Evolutionary conservation across 2,329 filamentous ascomycete species (phyloP).

Genomic region (Aspergillus aculeatus): DNA sequence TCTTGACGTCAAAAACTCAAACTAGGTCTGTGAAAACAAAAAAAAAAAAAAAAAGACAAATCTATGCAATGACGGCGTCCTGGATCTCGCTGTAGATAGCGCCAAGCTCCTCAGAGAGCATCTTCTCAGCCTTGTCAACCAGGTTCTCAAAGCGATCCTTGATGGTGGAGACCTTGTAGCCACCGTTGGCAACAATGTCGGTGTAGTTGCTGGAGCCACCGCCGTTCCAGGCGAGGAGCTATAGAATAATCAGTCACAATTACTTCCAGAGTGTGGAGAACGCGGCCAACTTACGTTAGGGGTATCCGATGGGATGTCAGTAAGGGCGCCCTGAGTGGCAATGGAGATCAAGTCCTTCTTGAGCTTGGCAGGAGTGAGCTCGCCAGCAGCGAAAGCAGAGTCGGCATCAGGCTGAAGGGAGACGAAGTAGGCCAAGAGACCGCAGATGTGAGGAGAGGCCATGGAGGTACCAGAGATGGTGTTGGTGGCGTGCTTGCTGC

Average conservation of each 20-base stretch:
- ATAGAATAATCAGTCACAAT: slow-evolving; percentile 17
- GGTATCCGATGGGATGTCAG: slow-evolving; percentile 80
- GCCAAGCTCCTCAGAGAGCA: slow-evolving; percentile 46
- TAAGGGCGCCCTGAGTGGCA: slow-evolving; percentile 73
- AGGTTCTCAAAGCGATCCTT: slow-evolving; percentile 42
- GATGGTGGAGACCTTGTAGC: slow-evolving; percentile 57
- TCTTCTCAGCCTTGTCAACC: slow-evolving; percentile 50
- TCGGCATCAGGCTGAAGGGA: slow-evolving; percentile 89
- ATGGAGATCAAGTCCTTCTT: slow-evolving; percentile 85
- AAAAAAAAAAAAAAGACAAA: slow-evolving; percentile 31
- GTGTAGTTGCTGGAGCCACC: slow-evolving; percentile 91
- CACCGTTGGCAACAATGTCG: slow-evolving; percentile 71
- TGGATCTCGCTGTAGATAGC: slow-evolving; percentile 46
- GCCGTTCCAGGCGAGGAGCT: slow-evolving; percentile 96
- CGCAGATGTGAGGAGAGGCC: slow-evolving; percentile 95
- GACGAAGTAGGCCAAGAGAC: slow-evolving; percentile 95
- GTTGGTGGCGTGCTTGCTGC: slow-evolving; percentile 93
- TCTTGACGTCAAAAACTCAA: slow-evolving; percentile 9
- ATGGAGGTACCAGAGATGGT: slow-evolving; percentile 99
- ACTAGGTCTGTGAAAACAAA: slow-evolving; percentile 9
- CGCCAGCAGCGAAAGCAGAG: slow-evolving; percentile 85
- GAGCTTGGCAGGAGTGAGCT: slow-evolving; percentile 89
- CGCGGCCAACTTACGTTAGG: slow-evolving; percentile 63
- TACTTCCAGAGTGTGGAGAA: neutral
- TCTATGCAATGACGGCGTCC: slow-evolving; percentile 44